These are phyloP conservation scores for Suillus fuscotomentosus DNA, from an alignment of 768 basidiomycete species.

Conservation along the genomic window DNA sequence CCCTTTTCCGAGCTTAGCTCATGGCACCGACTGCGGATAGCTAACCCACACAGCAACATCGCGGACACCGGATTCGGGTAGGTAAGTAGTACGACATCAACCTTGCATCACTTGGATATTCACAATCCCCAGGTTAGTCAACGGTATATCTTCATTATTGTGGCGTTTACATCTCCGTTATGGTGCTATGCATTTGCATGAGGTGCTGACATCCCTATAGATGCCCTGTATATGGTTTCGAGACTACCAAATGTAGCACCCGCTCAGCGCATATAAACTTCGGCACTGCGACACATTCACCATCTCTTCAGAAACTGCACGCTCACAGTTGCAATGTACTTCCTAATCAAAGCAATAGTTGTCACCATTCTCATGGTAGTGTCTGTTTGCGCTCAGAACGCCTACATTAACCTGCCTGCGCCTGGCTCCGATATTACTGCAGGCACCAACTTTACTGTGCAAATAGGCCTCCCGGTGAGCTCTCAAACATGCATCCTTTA, in stretches of 20 bases:
- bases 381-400: slow-evolving; percentile 1
- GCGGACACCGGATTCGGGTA: not conserved
- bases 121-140: not conserved
- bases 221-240: not conserved
- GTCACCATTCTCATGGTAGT: slow-evolving; percentile 1
- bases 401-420: slow-evolving; percentile 3
- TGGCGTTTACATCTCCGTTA: not conserved
- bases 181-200: not conserved
- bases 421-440: slow-evolving; percentile 31
- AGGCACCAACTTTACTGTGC: slow-evolving; percentile 39
- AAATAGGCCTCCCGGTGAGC: slow-evolving; percentile 42
- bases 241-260: not conserved
- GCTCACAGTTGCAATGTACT: not conserved
- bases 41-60: not conserved
- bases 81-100: not conserved
- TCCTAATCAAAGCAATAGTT: not conserved
- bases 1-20: not conserved
- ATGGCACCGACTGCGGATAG: not conserved
- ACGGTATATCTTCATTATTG: not conserved
- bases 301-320: not conserved
- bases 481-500: not conserved
- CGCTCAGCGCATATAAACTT: not conserved
- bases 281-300: not conserved
- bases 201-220: not conserved
- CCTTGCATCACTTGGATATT: not conserved